Conservation (phyloP, 768 basidiomycete species). For the Russula foetens region DNA sequence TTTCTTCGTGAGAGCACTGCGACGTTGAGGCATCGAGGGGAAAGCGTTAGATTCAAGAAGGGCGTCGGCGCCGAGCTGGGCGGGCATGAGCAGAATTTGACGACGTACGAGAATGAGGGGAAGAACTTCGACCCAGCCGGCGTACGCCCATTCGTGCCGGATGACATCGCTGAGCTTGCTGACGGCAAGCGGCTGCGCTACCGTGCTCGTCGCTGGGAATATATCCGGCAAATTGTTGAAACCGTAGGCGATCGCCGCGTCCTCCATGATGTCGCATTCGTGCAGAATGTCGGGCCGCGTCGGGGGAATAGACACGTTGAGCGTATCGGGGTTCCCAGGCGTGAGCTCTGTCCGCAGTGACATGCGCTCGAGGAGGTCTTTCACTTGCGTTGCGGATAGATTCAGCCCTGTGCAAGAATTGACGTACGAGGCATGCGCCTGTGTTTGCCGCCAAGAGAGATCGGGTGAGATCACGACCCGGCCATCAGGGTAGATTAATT, state of each 20-base stretch:
- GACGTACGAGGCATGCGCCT: slow-evolving; percentile 81
- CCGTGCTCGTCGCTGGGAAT: slow-evolving; percentile 91
- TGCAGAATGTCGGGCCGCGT: slow-evolving; percentile 98
- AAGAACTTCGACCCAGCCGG: slow-evolving; percentile 93
- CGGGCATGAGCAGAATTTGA: too few species aligned
- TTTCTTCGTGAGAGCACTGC: slow-evolving; percentile 98
- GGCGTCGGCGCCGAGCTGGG: neutral
- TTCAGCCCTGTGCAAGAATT: slow-evolving; percentile 91
- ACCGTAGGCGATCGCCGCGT: slow-evolving; percentile 94
- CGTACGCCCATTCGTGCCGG: slow-evolving; percentile 84
- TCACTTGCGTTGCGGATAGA: slow-evolving; percentile 57
- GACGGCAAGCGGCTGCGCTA: slow-evolving; percentile 85
- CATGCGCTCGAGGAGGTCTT: slow-evolving; percentile 77
- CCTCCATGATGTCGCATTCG: slow-evolving; percentile 98
- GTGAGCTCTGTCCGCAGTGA: slow-evolving; percentile 54
- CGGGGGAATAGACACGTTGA: slow-evolving; percentile 75
- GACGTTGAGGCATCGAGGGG: neutral
- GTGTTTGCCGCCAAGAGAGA: slow-evolving; percentile 60
- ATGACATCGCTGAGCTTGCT: slow-evolving; percentile 87
- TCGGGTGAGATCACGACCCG: slow-evolving; percentile 71
- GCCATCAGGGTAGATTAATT: slow-evolving; percentile 73
- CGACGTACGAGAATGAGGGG: slow-evolving; percentile 87
- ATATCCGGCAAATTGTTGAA: slow-evolving; percentile 93
- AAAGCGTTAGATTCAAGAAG: neutral
- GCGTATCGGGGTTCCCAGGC: slow-evolving; percentile 48